A percentile compares a stretch with the other conserved stretches of the same genome.
Evolutionary conservation across 2,329 filamentous ascomycete species (phyloP).

Genomic region (Sarocladiaceae sp.): DNA sequence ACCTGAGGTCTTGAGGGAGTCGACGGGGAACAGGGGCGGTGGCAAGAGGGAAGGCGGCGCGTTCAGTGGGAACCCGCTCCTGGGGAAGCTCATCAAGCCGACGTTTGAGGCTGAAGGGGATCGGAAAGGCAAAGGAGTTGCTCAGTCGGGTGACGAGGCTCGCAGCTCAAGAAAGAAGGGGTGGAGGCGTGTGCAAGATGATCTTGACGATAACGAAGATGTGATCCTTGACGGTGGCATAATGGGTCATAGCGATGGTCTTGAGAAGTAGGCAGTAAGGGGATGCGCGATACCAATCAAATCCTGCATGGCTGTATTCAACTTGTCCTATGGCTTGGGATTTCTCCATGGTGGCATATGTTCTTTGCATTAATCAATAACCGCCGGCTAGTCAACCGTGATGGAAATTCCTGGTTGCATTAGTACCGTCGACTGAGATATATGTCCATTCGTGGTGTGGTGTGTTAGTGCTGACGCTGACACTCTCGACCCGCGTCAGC

Average conservation of each 20-base stretch:
- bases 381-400: no score
- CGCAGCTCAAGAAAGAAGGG: conserved; percentile 36
- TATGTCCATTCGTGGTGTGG: no score
- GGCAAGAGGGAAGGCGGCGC: conserved; percentile 39
- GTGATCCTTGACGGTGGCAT: conserved; percentile 53
- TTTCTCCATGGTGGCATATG: no score
- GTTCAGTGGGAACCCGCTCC: conserved; percentile 63
- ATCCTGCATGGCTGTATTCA: no score
- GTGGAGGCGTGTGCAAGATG: conserved; percentile 57
- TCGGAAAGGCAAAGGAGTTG: conserved; percentile 20
- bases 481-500: no score
- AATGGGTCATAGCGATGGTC: conserved; percentile 32
- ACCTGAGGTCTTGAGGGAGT: conserved; percentile 26
- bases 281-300: no score
- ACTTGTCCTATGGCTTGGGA: no score
- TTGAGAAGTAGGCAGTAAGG: no score
- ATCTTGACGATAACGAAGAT: conserved; percentile 50
- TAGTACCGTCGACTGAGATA: no score
- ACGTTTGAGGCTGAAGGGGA: conserved; percentile 50
- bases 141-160: conserved; percentile 21
- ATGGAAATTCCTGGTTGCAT: no score
- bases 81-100: conserved; percentile 60
- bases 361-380: no score
- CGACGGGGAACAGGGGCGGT: conserved; percentile 24
- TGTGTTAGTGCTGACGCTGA: no score